Evolutionary conservation across 805 yeast species (phyloP), one percentile per base, ranked within the genome.

Genomic region (Candida michaelii): DNA sequence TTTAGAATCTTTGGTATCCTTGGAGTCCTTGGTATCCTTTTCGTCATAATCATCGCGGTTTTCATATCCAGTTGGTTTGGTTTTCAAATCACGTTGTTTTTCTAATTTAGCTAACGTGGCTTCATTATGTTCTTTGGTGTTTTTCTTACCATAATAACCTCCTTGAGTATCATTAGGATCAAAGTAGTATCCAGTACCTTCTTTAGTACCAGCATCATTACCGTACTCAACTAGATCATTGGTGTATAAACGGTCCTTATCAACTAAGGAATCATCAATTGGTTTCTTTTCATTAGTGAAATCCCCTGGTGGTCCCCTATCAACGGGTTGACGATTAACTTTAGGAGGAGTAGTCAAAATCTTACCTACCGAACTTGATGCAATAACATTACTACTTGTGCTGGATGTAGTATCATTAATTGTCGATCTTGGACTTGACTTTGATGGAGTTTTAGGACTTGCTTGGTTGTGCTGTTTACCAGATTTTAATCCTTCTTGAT

Each of bases 101-200:
- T 50, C 46, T 12, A 41, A 37, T 13, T 40, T 30, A 24, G 46
- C 47, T 16, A 43, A 27, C 5, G 53, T 49, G 14, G 53, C 50
- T 19, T 49, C 53, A 12, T 31, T 23, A 12, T 31, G 35, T 13
- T 31, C 25, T 14, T 33, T 30, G 15, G 27, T 39, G 15, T 27
- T 12, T 11, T 14, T 13, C 13, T n/a, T 12, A 29, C 47, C 43
- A 40, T 49, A 49, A 32, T 39, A 39, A 15, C 68, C 66, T 18
- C 66, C 67, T 46, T 65, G 69, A 25, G 70, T 63, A 47, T 65
- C 70, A 45, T 48, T 54, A 10, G 71, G 70, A 37, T 64, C 62
- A 44, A 53, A 66, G 44, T 56, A 66, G 37, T 50, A 48, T 10
- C 71, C 71, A 9, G 52, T 47, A 23, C 71, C 71, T 27, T 54